A percentile compares a stretch with the other conserved stretches of the same genome.
Conservation (phyloP, 2,329 filamentous ascomycete genomes). For the Xylaria sp. region DNA sequence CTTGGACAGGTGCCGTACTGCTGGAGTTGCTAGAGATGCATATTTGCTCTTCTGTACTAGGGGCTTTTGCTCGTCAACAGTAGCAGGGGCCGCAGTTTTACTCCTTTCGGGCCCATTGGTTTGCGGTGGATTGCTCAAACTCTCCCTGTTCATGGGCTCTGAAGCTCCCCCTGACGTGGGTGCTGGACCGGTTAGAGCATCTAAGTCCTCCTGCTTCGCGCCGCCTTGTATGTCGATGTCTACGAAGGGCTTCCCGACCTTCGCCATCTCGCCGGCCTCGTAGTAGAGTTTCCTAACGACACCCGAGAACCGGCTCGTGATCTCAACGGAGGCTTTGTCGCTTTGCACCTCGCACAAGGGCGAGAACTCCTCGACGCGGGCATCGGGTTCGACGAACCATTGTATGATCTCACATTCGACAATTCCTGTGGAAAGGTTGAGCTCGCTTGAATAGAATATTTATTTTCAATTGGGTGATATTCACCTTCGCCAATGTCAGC, state of each 20-base stretch:
- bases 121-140: slow-evolving; percentile 24
- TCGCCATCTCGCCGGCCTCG: slow-evolving; percentile 93
- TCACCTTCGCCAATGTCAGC: slow-evolving; percentile 86
- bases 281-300: slow-evolving; percentile 97
- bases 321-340: slow-evolving; percentile 89
- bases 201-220: slow-evolving; percentile 63
- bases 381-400: slow-evolving; percentile 97
- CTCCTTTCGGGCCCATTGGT: slow-evolving; percentile 9
- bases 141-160: slow-evolving; percentile 29
- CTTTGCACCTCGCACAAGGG: slow-evolving; percentile 98
- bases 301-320: slow-evolving; percentile 92
- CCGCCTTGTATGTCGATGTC: slow-evolving; percentile 91
- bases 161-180: slow-evolving; percentile 34
- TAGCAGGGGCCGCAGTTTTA: slow-evolving; percentile 8
- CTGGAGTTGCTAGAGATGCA: slow-evolving; percentile 82
- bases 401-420: slow-evolving; percentile 99
- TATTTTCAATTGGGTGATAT: not conserved
- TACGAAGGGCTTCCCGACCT: slow-evolving; percentile 90
- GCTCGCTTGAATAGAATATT: slow-evolving; percentile 13
- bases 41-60: slow-evolving; percentile 60
- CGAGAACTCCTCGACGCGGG: slow-evolving; percentile 95
- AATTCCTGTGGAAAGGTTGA: slow-evolving; percentile 67
- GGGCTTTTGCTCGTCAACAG: slow-evolving; percentile 10
- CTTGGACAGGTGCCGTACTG: slow-evolving; percentile 85
- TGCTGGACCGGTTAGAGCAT: slow-evolving; percentile 42